Evolutionary conservation across 192 early-diverging fungal species (phyloP).

Genomic region (Blastocladiella britannica): DNA sequence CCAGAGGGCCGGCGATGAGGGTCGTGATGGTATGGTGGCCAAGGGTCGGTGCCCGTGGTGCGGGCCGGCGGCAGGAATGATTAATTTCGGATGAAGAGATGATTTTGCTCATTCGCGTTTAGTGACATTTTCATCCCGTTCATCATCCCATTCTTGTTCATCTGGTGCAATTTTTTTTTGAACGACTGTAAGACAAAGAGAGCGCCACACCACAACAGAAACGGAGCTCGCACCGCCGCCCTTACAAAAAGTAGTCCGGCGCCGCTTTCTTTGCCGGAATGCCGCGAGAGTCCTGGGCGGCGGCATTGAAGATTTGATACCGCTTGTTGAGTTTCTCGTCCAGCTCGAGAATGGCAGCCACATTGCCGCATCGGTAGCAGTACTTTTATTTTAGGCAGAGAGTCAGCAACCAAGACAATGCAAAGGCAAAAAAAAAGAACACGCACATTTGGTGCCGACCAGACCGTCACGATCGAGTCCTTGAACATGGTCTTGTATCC

Average conservation of each 20-base stretch:
- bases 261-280: constrained; percentile 63
- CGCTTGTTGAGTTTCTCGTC: constrained; percentile 69
- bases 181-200: no score
- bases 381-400: neutral
- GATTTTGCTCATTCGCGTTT: no score
- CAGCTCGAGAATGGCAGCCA: constrained; percentile 88
- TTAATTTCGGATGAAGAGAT: no score
- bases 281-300: constrained; percentile 52
- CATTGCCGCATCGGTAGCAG: constrained; percentile 66
- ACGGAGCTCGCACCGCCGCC: neutral
- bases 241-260: constrained; percentile 84
- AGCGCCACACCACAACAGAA: no score
- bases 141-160: no score
- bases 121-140: no score
- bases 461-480: constrained; percentile 85
- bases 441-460: constrained; percentile 78
- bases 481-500: constrained; percentile 95
- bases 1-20: no score
- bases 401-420: no score
- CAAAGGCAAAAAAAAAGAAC: neutral
- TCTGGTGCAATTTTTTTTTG: no score
- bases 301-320: constrained; percentile 86
- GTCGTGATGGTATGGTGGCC: no score
- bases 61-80: no score
- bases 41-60: no score